Percentiles rank a stretch among this genome's conserved stretches.
These are phyloP conservation scores for Anthostomella pinea DNA, from an alignment of 2,329 filamentous ascomycete genomes.

Conservation along the genomic window DNA sequence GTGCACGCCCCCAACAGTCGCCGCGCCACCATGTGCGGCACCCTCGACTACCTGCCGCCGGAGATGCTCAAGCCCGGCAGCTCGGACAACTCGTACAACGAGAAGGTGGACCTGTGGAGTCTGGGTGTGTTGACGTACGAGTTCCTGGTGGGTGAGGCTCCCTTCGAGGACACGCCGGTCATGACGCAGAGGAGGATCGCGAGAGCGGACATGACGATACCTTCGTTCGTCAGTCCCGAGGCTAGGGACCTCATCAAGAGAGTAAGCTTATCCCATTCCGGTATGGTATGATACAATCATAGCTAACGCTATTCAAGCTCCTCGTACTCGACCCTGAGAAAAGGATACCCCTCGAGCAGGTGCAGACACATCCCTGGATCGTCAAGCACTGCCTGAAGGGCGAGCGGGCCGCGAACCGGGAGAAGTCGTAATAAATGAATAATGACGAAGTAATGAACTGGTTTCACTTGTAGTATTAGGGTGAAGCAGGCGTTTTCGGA, in stretches of 20 bases:
- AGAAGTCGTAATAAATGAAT: conserved; percentile 36
- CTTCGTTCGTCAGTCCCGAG: conserved; percentile 84
- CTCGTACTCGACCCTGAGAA: conserved; percentile 93
- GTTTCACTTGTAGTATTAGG: conserved; percentile 18
- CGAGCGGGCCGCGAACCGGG: conserved; percentile 51
- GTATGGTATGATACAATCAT: too few species aligned
- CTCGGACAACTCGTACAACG: conserved; percentile 84
- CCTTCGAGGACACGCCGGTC: conserved; percentile 91
- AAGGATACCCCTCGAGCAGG: conserved; percentile 83
- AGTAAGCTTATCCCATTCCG: conserved; percentile 56
- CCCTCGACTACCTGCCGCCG: conserved; percentile 92
- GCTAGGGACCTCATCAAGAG: conserved; percentile 89
- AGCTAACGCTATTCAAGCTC: conserved; percentile 50
- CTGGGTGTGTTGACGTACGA: conserved; percentile 94
- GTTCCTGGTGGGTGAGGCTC: conserved; percentile 92
- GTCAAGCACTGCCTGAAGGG: conserved; percentile 83
- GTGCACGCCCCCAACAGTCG: conserved; percentile 95
- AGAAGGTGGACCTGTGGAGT: conserved; percentile 97
- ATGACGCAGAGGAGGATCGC: conserved; percentile 93
- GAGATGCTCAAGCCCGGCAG: conserved; percentile 90
- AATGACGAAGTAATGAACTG: conserved; percentile 18
- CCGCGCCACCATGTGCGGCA: conserved; percentile 93
- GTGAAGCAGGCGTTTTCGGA: conserved; percentile 15
- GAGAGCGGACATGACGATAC: conserved; percentile 87
- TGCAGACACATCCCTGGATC: conserved; percentile 93